Evolutionary conservation across 768 basidiomycete genomes (phyloP).

Genomic region (Trametes villosa): DNA sequence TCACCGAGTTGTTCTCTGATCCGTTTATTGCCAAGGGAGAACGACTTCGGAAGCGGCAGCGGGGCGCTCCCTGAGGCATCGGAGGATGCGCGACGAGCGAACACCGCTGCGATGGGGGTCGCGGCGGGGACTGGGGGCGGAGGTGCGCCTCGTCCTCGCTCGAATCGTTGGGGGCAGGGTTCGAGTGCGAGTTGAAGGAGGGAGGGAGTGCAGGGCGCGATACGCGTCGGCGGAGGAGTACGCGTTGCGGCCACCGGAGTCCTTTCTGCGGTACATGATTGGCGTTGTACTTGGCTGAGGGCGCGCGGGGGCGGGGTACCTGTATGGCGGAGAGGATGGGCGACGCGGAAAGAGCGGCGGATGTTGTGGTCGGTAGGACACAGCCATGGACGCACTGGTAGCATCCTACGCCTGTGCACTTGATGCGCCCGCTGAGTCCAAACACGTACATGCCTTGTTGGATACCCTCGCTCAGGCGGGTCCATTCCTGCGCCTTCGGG

Average conservation of each 20-base stretch:
- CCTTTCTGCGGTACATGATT: constrained; percentile 23
- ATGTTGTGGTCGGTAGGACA: too few relatives aligned
- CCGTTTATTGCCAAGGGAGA: constrained; percentile 41
- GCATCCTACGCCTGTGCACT: too few relatives aligned
- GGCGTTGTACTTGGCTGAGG: too few relatives aligned
- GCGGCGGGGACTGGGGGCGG: constrained; percentile 11
- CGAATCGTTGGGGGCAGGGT: constrained; percentile 24
- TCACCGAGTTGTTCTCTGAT: constrained; percentile 22
- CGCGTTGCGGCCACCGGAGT: constrained; percentile 22
- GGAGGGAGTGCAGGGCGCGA: constrained; percentile 27
- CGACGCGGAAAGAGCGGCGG: too few relatives aligned
- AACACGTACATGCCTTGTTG: too few relatives aligned
- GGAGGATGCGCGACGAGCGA: constrained; percentile 17
- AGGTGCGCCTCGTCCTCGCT: constrained; percentile 30
- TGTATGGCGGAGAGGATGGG: too few relatives aligned
- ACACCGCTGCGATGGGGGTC: constrained; percentile 22
- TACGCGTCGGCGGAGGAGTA: constrained; percentile 35
- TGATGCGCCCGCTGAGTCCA: too few relatives aligned
- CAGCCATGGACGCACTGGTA: too few relatives aligned
- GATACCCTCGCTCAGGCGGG: too few relatives aligned
- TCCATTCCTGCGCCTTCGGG: too few relatives aligned
- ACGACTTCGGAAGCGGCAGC: constrained; percentile 42
- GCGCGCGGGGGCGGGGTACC: too few relatives aligned
- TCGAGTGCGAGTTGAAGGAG: constrained; percentile 23
- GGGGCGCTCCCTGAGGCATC: constrained; percentile 18